Conservation (phyloP, 1,139 yeast genomes). For the Geotrichum phurueaensis region DNA sequence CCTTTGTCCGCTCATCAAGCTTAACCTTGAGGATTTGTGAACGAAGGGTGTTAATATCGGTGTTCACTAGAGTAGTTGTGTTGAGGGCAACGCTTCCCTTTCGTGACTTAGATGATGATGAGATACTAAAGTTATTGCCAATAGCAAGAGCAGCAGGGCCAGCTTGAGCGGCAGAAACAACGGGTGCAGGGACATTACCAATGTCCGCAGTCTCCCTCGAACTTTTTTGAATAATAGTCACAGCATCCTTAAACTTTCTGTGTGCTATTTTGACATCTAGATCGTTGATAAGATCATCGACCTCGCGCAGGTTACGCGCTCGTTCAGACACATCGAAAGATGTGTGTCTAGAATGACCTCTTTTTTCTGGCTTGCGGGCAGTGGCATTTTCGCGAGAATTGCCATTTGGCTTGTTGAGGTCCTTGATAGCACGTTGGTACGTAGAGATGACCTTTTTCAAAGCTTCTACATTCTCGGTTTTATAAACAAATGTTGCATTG, state of each 20-base stretch:
- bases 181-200: constrained; percentile 20
- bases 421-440: constrained; percentile 60
- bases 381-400: constrained; percentile 21
- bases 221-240: constrained; percentile 42
- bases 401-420: constrained; percentile 44
- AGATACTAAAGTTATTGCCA: constrained; percentile 11
- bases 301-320: constrained; percentile 40
- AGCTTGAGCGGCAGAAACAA: constrained; percentile 17
- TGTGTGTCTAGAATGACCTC: constrained; percentile 17
- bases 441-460: constrained; percentile 53
- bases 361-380: constrained; percentile 6
- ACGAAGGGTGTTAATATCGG: constrained; percentile 15
- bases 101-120: neutral
- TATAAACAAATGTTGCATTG: constrained; percentile 53
- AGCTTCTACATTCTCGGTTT: constrained; percentile 58
- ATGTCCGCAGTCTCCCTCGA: constrained; percentile 16
- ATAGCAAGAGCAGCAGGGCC: constrained; percentile 17
- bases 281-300: constrained; percentile 61
- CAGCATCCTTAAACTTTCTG: constrained; percentile 51
- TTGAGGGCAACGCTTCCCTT: constrained; percentile 6
- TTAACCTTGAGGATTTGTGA: constrained; percentile 24
- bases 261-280: constrained; percentile 63
- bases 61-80: constrained; percentile 1
- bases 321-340: constrained; percentile 22
- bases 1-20: constrained; percentile 30